These are phyloP conservation scores for Pelagomonas calceolata DNA, from an alignment of 108 stramenopile species.

Conservation along the genomic window DNA sequence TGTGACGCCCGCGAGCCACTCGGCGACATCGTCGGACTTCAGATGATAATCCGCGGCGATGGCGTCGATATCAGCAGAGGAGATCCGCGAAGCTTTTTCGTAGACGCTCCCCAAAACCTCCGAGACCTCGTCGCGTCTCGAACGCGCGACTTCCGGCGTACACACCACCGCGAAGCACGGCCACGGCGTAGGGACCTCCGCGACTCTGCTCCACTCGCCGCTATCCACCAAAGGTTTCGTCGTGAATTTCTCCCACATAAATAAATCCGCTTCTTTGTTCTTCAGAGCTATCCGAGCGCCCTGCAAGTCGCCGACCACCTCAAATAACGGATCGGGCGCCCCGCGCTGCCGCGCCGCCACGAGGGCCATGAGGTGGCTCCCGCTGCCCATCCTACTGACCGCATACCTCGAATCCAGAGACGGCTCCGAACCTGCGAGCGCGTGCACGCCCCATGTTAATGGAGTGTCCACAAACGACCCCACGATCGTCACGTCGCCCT, in stretches of 20 bases:
- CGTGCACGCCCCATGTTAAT: constrained; percentile 9
- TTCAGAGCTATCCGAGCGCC: constrained; percentile 6
- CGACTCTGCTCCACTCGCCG: constrained; percentile 11
- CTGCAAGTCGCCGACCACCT: constrained; percentile 10
- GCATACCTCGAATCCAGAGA: neutral
- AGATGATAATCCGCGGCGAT: constrained; percentile 11
- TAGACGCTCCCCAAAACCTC: neutral
- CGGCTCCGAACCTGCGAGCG: neutral
- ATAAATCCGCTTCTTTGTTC: neutral
- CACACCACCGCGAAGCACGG: constrained; percentile 17
- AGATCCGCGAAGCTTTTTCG: neutral
- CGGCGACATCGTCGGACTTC: neutral
- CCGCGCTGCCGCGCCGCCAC: constrained; percentile 10
- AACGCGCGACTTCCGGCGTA: neutral
- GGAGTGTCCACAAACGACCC: constrained; percentile 6
- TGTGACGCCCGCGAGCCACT: constrained; percentile 9
- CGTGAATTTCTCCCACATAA: constrained; percentile 23
- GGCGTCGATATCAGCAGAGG: neutral
- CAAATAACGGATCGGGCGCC: neutral
- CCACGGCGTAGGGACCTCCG: constrained; percentile 18
- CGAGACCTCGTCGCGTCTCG: neutral
- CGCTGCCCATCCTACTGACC: constrained; percentile 11
- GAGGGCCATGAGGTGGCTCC: constrained; percentile 19
- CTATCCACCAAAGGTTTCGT: constrained; percentile 7
- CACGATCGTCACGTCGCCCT: constrained; percentile 5